Percentiles rank a stretch among this genome's conserved stretches.
Evolutionary conservation across 208 protist genomes (phyloP).

Genomic region (Blastocrithidia nonstop): DNA sequence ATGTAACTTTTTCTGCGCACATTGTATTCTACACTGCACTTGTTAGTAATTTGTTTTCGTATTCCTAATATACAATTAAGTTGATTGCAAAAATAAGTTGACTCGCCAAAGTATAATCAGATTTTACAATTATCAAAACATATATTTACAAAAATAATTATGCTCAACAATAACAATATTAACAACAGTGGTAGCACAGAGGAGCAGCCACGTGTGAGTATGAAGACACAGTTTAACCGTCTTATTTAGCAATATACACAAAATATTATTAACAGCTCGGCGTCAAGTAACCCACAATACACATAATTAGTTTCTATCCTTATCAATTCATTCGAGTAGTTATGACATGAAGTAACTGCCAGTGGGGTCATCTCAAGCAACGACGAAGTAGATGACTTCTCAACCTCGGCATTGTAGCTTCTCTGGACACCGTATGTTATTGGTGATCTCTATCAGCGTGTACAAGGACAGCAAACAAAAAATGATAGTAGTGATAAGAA

Average conservation of each 20-base stretch:
- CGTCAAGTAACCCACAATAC: constrained; percentile 14
- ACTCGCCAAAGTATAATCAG: too few species aligned
- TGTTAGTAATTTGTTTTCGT: too few species aligned
- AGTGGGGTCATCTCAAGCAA: constrained; percentile 63
- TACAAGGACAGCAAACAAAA: constrained; percentile 4
- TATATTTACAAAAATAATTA: too few species aligned
- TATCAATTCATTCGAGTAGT: constrained; percentile 37
- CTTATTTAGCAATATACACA: constrained; percentile 29
- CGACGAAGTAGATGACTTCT: constrained; percentile 70
- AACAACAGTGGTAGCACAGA: background rate
- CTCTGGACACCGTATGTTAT: constrained; percentile 73
- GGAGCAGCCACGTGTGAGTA: constrained; percentile 12
- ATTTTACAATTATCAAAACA: too few species aligned
- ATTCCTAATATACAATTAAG: too few species aligned
- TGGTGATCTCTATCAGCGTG: constrained; percentile 66
- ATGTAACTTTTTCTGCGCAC: too few species aligned
- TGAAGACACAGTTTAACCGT: constrained; percentile 42
- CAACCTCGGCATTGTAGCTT: constrained; percentile 65
- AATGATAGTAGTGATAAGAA: background rate
- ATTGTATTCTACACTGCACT: too few species aligned
- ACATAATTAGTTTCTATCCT: constrained; percentile 14
- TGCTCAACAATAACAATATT: background rate
- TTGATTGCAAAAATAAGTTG: too few species aligned
- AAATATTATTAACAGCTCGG: constrained; percentile 15
- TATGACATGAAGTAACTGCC: constrained; percentile 40